phyloP scores from a whole-genome alignment of 495 filamentous ascomycete species.

The Penicillium paradoxum region DNA sequence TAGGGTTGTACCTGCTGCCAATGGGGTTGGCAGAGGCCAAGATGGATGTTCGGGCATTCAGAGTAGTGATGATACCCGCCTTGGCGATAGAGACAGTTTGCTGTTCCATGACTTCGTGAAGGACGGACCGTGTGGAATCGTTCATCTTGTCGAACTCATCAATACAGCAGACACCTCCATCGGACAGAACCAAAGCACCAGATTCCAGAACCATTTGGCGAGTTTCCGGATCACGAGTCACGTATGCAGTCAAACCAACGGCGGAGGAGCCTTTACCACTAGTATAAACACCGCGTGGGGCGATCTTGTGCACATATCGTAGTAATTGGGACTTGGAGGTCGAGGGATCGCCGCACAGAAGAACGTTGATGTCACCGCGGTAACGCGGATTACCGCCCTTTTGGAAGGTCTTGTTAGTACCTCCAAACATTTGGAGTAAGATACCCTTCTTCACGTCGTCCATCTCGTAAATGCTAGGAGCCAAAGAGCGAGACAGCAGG shows the following conservation, averaged over 20 bases:
- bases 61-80: constrained; percentile 96
- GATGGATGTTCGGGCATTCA: constrained; percentile 92
- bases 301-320: constrained; percentile 94
- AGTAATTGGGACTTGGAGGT: constrained; percentile 94
- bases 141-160: constrained; percentile 99
- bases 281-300: constrained; percentile 93
- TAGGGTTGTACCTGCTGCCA: constrained; percentile 93
- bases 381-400: constrained; percentile 95
- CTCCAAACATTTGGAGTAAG: constrained; percentile 90
- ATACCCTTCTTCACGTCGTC: constrained; percentile 99
- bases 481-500: constrained; percentile 83
- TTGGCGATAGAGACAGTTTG: constrained; percentile 99
- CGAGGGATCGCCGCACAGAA: constrained; percentile 94
- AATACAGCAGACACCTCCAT: constrained; percentile 97
- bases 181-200: constrained; percentile 88
- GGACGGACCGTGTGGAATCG: constrained; percentile 87
- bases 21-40: constrained; percentile 97
- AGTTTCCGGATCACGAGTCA: constrained; percentile 92
- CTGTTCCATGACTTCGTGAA: constrained; percentile 99
- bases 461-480: constrained; percentile 95
- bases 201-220: constrained; percentile 94
- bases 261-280: constrained; percentile 96
- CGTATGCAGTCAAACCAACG: constrained; percentile 96
- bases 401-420: constrained; percentile 97
- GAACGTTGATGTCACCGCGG: constrained; percentile 93